Percentiles rank a stretch among this genome's conserved stretches.
Evolutionary conservation across 2,329 filamentous ascomycete genomes (phyloP).

Genomic region (Xylariaceae sp.): DNA sequence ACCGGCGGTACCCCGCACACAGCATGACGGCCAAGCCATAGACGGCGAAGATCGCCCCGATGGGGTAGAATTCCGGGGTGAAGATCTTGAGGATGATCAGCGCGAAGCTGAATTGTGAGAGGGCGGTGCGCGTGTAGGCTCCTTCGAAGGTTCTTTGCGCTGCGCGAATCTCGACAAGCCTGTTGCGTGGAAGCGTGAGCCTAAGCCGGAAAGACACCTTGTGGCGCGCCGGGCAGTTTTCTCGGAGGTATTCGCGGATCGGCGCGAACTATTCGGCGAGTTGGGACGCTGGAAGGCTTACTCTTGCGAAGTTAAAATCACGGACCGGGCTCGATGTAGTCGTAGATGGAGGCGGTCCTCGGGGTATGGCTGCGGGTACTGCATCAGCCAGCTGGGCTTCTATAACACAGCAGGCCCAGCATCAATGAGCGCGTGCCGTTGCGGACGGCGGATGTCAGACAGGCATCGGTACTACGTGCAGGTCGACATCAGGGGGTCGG

Average conservation of each 20-base stretch:
- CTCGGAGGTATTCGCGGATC: neutral
- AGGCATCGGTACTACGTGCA: neutral
- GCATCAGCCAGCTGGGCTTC: constrained; percentile 9
- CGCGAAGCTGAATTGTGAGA: constrained; percentile 92
- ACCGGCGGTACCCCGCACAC: constrained; percentile 78
- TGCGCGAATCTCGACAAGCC: constrained; percentile 87
- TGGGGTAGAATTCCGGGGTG: constrained; percentile 91
- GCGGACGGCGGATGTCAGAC: neutral
- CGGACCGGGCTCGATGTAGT: constrained; percentile 76
- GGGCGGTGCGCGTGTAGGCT: constrained; percentile 89
- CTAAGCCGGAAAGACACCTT: no score
- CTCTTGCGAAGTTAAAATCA: constrained; percentile 76
- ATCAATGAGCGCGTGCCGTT: neutral
- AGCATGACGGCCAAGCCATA: constrained; percentile 83
- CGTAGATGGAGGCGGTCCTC: constrained; percentile 66
- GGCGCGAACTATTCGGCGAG: neutral
- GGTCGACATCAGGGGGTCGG: neutral
- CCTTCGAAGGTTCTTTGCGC: constrained; percentile 96
- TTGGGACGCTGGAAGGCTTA: constrained; percentile 33
- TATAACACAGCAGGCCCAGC: neutral
- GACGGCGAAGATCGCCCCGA: constrained; percentile 90
- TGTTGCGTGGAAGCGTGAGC: constrained; percentile 27
- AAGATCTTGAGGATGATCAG: constrained; percentile 96
- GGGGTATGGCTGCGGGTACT: constrained; percentile 28
- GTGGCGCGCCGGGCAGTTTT: neutral